Evolutionary conservation across 164 flowering plant species (phyloP), one percentile per base, ranked within the genome.

Genomic region (Umbellularia californica): DNA sequence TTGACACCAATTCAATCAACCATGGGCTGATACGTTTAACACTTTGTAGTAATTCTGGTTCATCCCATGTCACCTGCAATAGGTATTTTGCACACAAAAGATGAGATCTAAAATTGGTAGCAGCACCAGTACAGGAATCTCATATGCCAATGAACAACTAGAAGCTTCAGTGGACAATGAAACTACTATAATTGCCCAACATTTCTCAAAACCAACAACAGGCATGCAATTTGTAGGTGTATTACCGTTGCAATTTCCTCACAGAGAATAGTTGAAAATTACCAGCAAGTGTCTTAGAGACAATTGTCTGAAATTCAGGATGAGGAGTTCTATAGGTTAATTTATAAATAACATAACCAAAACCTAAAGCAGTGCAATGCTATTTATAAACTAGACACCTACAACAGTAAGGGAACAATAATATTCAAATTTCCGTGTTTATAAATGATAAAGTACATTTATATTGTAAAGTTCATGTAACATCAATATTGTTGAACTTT

Each of bases 21-120:
- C 99, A 95, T 70, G 99, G 99, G 73, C 86, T 95, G 23, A 95
- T 97, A 11, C 95, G 81, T 78, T 92, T 95, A 79, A 93, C 98
- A 76, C 90, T 93, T 74, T 91, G 98, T 14, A 94, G 87, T 84
- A 94, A 82, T 77, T 93, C 98, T 0, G 97, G 98, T 71, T 95
- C 99, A 80, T 95, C 99, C 99, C 99, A 95, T 4, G 90, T 82
- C 70, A 93, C 97, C 99, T 95, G 87, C 71, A 84, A 76, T 64
- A 30, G 12, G 24, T n/a, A 73, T 63, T 58, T 60, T 58, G 23
- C 22, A 52, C 41, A 65, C 25, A n/a, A 52, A 47, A 68, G 47
- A 17, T 67, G n/a, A 28, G 51, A 67, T 7, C 33, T 22, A 9
- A 13, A 67, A 28, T 58, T 62, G 65, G 24, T 17, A 47, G 67